Base-by-base conservation (phyloP, 78 protist genomes). In the Dictyostelium capitatum region DNA sequence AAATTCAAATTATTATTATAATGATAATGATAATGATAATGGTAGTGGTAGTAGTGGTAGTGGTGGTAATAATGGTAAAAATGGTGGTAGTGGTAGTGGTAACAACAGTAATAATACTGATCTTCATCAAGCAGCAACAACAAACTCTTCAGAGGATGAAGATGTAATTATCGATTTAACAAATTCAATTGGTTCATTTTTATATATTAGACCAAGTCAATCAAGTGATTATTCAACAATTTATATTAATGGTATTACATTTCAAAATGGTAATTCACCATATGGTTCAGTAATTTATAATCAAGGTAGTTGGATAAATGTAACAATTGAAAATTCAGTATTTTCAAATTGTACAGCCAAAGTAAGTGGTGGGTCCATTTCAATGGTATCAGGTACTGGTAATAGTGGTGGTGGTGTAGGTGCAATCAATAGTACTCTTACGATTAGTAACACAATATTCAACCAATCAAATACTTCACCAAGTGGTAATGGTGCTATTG, bases 261-360 rank as follows among this genome's bases (percentile, higher is more conserved):
- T 62, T 62, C 8, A 62, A 62, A 62, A 62, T 62, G 70, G 70
- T 62, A 62, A 62, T 17, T 37, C 23, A 62, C 28, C 70, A 23
- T 25, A 32, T 62, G 70, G 70, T 62, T 62, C 70, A 62, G 70
- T 62, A 62, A 62, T 62, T 62, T 23, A 25, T 25, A 62, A 62
- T 62, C 70, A 62, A 62, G 70, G 70, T 62, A 62, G 70, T 25
- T 62, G 70, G 70, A 32, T 62, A 62, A 32, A 62, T 62, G 28
- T 62, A 25, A 62, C 70, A n/a, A 62, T 62, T 37, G 70, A 62
- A 25, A 30, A 62, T 25, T 62, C 70, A 25, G 10, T 37, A 23
- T 62, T 62, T 12, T 25, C 28, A 11, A 62, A 62, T 62, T 25
- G 28, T 62, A 32, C 17, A 11, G 70, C 70, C 8, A 62, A 23